A percentile compares a stretch with the other conserved stretches of the same genome.
These are phyloP conservation scores for Globisporangium perplexum DNA, from an alignment of 352 stramenopile species.

Conservation along the genomic window DNA sequence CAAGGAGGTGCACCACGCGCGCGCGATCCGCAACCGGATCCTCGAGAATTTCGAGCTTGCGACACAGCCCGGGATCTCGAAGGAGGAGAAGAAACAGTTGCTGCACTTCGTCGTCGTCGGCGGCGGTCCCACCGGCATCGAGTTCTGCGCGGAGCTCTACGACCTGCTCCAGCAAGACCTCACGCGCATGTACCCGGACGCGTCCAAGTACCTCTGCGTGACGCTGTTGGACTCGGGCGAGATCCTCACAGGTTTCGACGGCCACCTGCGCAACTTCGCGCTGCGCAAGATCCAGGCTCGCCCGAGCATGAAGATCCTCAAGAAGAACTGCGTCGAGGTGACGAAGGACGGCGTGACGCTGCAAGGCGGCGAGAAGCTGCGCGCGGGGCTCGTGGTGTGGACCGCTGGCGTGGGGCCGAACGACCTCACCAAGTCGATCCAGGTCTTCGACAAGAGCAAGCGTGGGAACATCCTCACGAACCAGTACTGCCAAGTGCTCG, in stretches of 20 bases:
- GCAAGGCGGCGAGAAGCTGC: constrained; percentile 49
- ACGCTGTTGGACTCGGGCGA: constrained; percentile 66
- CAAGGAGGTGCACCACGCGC: constrained; percentile 95
- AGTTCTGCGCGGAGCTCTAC: constrained; percentile 96
- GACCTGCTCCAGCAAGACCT: constrained; percentile 93
- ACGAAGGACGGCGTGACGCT: constrained; percentile 57
- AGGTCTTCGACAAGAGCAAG: constrained; percentile 70
- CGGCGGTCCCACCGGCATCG: constrained; percentile 91
- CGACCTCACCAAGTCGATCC: constrained; percentile 70
- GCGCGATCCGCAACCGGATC: constrained; percentile 75
- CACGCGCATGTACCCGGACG: constrained; percentile 65
- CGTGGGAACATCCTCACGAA: constrained; percentile 81
- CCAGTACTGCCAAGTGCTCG: constrained; percentile 76
- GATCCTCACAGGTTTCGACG: constrained; percentile 72
- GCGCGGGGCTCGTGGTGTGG: constrained; percentile 67
- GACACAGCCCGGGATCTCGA: constrained; percentile 75
- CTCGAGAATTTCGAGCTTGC: constrained; percentile 94
- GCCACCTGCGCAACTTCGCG: constrained; percentile 58
- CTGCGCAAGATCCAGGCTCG: constrained; percentile 76
- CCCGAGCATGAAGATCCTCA: constrained; percentile 75
- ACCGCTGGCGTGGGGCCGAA: constrained; percentile 74
- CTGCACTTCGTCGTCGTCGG: constrained; percentile 98
- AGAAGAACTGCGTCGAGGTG: constrained; percentile 74
- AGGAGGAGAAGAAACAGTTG: constrained; percentile 86
- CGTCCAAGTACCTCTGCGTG: constrained; percentile 65